Conservation (phyloP, 306 rosid species). For the Pueraria montana region DNA sequence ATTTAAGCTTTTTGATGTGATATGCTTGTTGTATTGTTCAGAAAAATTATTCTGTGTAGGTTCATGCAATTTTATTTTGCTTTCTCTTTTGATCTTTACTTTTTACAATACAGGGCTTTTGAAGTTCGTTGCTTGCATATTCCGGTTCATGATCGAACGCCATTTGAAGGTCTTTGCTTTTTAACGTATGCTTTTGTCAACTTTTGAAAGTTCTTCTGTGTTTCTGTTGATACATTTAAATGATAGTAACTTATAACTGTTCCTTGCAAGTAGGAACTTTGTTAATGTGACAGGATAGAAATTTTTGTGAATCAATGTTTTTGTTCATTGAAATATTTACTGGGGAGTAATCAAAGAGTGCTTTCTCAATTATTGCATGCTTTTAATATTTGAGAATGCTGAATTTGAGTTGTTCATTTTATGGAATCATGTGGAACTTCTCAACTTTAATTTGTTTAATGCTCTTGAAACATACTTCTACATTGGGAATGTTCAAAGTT, state of each 20-base stretch:
- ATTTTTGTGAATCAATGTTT: not conserved
- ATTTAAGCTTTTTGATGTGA: conserved; percentile 16
- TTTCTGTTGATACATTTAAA: conserved; percentile 35
- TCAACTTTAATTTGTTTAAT: not conserved
- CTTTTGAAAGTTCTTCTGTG: conserved; percentile 23
- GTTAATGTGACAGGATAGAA: not conserved
- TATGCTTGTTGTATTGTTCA: conserved; percentile 31
- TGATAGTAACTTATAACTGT: conserved; percentile 25
- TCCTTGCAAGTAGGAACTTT: not conserved
- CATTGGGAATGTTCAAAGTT: not conserved
- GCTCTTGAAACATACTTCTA: conserved; percentile 1
- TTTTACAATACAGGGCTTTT: conserved; percentile 70
- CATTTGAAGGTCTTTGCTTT: conserved; percentile 83
- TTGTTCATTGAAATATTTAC: not conserved
- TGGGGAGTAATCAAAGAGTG: not conserved
- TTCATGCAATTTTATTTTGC: conserved; percentile 6
- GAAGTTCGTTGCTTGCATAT: conserved; percentile 95
- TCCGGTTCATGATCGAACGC: conserved; percentile 85
- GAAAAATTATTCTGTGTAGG: conserved; percentile 25
- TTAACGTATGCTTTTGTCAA: conserved; percentile 44
- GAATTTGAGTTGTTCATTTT: not conserved
- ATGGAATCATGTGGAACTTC: not conserved
- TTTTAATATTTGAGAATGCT: not conserved
- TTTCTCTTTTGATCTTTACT: conserved; percentile 24
- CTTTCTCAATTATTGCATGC: conserved; percentile 15